Percentiles rank a stretch among this genome's conserved stretches.
Conservation (phyloP, 1,284 basidiomycete genomes). For the Puccinia triticina region DNA sequence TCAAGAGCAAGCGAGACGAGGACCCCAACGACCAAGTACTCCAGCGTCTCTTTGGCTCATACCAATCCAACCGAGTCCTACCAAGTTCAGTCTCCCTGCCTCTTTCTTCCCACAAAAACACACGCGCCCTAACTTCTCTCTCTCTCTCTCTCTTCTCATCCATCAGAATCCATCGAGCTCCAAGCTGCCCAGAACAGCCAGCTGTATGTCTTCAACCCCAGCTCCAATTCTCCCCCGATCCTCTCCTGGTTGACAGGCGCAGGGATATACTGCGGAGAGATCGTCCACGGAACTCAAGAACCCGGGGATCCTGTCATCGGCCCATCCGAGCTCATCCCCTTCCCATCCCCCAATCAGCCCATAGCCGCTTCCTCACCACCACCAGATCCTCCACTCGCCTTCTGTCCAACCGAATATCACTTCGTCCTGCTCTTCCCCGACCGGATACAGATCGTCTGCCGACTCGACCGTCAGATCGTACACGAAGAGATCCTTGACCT, state of each 20-base stretch:
- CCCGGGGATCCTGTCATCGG: slow-evolving; percentile 74
- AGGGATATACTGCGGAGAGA: slow-evolving; percentile 73
- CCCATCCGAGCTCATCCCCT: slow-evolving; percentile 65
- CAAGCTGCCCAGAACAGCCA: slow-evolving; percentile 66
- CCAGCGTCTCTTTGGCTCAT: slow-evolving; percentile 37
- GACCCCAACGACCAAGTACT: slow-evolving; percentile 33
- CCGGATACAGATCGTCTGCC: slow-evolving; percentile 75
- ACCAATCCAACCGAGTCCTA: slow-evolving; percentile 36
- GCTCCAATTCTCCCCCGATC: slow-evolving; percentile 39
- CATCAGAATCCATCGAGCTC: slow-evolving; percentile 46
- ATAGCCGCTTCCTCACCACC: background rate
- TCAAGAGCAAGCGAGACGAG: slow-evolving; percentile 43
- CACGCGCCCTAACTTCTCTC: background rate
- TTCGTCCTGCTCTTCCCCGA: slow-evolving; percentile 84
- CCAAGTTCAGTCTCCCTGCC: slow-evolving; percentile 7
- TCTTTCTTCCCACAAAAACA: background rate
- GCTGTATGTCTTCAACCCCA: slow-evolving; percentile 26
- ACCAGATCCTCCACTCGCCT: slow-evolving; percentile 66
- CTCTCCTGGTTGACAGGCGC: slow-evolving; percentile 65
- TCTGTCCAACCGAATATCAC: slow-evolving; percentile 88
- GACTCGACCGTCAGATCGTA: slow-evolving; percentile 77
- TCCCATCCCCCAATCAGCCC: slow-evolving; percentile 51
- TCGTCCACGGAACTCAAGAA: slow-evolving; percentile 57
- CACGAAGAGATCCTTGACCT: slow-evolving; percentile 82
- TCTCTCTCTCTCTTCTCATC: background rate